These are phyloP conservation scores for Hypholoma fasciculare DNA, from an alignment of 768 basidiomycete genomes.

Conservation along the genomic window DNA sequence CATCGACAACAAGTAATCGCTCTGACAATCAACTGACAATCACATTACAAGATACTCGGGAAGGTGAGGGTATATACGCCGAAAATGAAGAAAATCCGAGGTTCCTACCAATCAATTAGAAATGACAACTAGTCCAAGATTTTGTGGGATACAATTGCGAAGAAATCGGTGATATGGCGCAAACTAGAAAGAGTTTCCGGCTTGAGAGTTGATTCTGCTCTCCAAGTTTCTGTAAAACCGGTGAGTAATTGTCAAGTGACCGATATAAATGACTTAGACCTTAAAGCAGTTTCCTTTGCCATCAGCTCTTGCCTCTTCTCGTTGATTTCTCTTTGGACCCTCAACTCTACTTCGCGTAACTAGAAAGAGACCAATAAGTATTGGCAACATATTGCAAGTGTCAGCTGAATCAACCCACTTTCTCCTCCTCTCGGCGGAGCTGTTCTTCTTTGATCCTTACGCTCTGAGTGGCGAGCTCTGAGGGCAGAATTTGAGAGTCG, in stretches of 20 bases:
- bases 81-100: too few relatives aligned
- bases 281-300: slow-evolving; percentile 83
- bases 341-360: slow-evolving; percentile 85
- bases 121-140: too few relatives aligned
- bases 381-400: background rate
- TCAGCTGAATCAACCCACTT: slow-evolving; percentile 36
- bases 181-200: slow-evolving; percentile 18
- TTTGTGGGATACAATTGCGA: background rate
- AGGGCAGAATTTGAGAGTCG: slow-evolving; percentile 77
- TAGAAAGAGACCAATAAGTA: slow-evolving; percentile 17
- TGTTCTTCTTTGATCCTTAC: slow-evolving; percentile 91
- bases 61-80: too few relatives aligned
- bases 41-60: too few relatives aligned
- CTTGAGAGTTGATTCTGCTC: slow-evolving; percentile 27
- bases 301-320: slow-evolving; percentile 84
- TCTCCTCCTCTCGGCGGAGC: slow-evolving; percentile 84
- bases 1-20: too few relatives aligned
- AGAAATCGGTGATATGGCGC: background rate
- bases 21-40: too few relatives aligned
- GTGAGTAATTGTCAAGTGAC: background rate
- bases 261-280: slow-evolving; percentile 32
- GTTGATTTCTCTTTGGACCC: slow-evolving; percentile 85
- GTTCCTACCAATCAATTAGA: too few relatives aligned
- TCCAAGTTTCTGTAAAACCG: slow-evolving; percentile 26
- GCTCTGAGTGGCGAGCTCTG: slow-evolving; percentile 83